A percentile compares a stretch with the other conserved stretches of the same genome.
These are phyloP conservation scores for Hypholoma fasciculare DNA, from an alignment of 768 basidiomycete species.

Conservation along the genomic window DNA sequence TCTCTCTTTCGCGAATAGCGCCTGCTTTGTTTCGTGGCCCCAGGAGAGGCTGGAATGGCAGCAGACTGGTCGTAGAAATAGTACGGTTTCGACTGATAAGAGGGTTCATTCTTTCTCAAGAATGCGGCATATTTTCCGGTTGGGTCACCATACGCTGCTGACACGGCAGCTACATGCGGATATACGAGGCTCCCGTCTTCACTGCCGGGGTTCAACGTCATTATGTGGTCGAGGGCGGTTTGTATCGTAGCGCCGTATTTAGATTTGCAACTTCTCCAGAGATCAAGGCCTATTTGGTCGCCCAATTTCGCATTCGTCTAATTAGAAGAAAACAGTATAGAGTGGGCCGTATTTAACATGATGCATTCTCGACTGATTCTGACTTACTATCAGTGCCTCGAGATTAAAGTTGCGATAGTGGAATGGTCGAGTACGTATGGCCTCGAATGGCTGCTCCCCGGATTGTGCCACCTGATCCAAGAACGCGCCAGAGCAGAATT, in stretches of 20 bases:
- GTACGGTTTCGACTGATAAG: constrained; percentile 38
- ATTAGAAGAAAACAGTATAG: too few relatives aligned
- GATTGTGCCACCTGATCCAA: constrained; percentile 47
- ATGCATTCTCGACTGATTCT: too few relatives aligned
- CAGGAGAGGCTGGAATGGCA: constrained; percentile 39
- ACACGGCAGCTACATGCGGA: constrained; percentile 52
- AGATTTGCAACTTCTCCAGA: constrained; percentile 49
- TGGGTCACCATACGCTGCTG: constrained; percentile 55
- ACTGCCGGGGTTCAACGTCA: constrained; percentile 38
- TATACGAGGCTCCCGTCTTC: constrained; percentile 41
- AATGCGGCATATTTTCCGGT: constrained; percentile 47
- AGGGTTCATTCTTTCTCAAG: constrained; percentile 29
- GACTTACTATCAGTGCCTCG: constrained; percentile 54
- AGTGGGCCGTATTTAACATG: too few relatives aligned
- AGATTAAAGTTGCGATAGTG: constrained; percentile 63
- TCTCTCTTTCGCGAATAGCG: constrained; percentile 12
- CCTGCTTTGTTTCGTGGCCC: constrained; percentile 21
- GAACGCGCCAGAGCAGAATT: constrained; percentile 43
- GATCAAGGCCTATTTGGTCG: constrained; percentile 48
- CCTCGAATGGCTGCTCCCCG: constrained; percentile 62
- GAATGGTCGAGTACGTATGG: constrained; percentile 51
- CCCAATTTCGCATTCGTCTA: constrained; percentile 56
- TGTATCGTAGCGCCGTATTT: constrained; percentile 54
- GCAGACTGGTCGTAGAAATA: constrained; percentile 49
- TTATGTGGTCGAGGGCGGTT: constrained; percentile 48